Percentiles rank a stretch among this genome's conserved stretches.
phyloP scores from a whole-genome alignment of 371 early-diverging fungal genomes.

The Zychaea mexicana region DNA sequence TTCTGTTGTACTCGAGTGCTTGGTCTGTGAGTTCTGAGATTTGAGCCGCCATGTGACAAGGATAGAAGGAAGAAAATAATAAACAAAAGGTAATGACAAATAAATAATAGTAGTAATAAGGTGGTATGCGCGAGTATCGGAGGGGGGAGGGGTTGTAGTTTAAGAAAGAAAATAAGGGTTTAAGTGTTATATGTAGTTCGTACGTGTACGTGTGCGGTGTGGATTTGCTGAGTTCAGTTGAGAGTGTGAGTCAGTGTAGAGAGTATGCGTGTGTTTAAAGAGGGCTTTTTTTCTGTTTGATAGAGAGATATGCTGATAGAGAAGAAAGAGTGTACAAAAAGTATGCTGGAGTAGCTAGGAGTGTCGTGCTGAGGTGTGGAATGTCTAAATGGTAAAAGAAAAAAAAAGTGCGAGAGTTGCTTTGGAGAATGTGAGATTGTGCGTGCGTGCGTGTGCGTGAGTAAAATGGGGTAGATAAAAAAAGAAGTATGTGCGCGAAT shows the following conservation, averaged over 20 bases:
- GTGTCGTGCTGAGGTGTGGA: background rate
- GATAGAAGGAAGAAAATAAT: too few relatives aligned
- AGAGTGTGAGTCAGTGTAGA: too few relatives aligned
- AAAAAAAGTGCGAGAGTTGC: background rate
- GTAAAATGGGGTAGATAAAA: background rate
- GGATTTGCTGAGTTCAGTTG: too few relatives aligned
- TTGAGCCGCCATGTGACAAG: too few relatives aligned
- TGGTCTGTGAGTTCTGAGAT: background rate
- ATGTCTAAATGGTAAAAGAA: slow-evolving; percentile 1
- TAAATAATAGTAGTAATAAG: too few relatives aligned
- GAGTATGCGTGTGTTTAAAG: too few relatives aligned
- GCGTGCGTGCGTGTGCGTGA: background rate
- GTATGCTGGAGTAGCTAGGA: background rate
- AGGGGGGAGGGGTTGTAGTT: too few relatives aligned
- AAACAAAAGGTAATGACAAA: too few relatives aligned
- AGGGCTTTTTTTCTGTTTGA: background rate
- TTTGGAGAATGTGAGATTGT: background rate
- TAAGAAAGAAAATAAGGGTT: background rate
- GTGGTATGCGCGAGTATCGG: too few relatives aligned
- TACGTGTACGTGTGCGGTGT: too few relatives aligned
- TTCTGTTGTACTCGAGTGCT: background rate
- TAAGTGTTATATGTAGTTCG: background rate
- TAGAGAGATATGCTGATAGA: background rate
- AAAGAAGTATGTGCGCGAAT: background rate
- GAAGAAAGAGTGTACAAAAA: background rate